Evolutionary conservation across 1,284 basidiomycete species (phyloP).

Genomic region (Cryptococcus sp.): DNA sequence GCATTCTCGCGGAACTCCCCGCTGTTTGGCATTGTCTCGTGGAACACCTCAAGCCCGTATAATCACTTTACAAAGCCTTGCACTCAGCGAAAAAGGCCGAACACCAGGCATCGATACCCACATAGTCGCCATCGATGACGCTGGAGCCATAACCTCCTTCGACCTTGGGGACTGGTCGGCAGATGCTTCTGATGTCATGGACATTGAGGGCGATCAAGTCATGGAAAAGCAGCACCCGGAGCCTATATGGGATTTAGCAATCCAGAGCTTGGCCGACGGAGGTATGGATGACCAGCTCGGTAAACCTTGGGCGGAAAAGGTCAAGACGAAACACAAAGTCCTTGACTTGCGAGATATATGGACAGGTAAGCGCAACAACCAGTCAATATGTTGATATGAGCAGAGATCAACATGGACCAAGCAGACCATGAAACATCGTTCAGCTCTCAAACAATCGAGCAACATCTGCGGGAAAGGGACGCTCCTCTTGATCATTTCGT

Average conservation of each 20-base stretch:
- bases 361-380: slow-evolving; percentile 20
- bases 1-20: slow-evolving; percentile 1
- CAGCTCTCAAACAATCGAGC: slow-evolving; percentile 8
- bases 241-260: slow-evolving; percentile 13
- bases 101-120: too few relatives aligned
- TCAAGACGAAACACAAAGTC: slow-evolving; percentile 10
- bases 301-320: slow-evolving; percentile 10
- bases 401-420: slow-evolving; percentile 20
- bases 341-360: slow-evolving; percentile 31
- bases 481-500: slow-evolving; percentile 26
- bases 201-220: too few relatives aligned
- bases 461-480: slow-evolving; percentile 26
- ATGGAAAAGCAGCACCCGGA: background rate
- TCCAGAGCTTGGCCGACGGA: slow-evolving; percentile 2
- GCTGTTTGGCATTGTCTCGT: too few relatives aligned
- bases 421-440: slow-evolving; percentile 6
- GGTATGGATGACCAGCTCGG: background rate
- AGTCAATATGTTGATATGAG: background rate
- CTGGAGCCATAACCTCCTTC: background rate
- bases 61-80: too few relatives aligned
- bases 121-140: background rate
- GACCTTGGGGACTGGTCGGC: too few relatives aligned
- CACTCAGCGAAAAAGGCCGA: too few relatives aligned
- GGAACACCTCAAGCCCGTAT: too few relatives aligned
- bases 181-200: too few relatives aligned